Evolutionary conservation across 768 basidiomycete species (phyloP), one percentile per base, ranked within the genome.

Genomic region (Arthromyces matolae): DNA sequence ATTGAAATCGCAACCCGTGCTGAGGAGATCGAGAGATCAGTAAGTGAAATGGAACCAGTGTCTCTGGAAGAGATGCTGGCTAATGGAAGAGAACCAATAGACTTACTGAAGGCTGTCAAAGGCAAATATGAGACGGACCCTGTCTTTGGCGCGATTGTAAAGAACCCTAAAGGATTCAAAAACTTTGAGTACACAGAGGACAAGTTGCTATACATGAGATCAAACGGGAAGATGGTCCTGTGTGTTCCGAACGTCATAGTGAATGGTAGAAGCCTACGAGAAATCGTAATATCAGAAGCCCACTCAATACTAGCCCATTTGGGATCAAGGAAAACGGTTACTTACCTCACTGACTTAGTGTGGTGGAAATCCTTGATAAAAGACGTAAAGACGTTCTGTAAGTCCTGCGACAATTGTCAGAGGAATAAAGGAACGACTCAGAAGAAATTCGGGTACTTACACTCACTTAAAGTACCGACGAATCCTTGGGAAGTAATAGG

Each of bases 401-500:
- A 33, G 16, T 5, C 5, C 32, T 4, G 32, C 16, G 13, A 33
- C 12, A 33, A 10, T 4, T 33, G 32, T 10, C 12, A 16, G 4
- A 4, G 32, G 16, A 4, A 4, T 3, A 33, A 33, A 10, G 13
- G 13, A 13, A 3, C 32, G 3, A 33, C 3, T 4, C 32, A 33
- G 4, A 33, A 33, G 9, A 10, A 10, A 3, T 60, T 48, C 5
- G 51, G 61, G 0, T 37, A 53, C 3, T 50, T 67, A 13, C 24
- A 59, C 12, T 49, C 60, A 0, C 43, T 64, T 0, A 19, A 36
- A 0, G 45, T 58, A 7, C 62, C 62, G 0, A 19, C 20, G 3
- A 23, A 41, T 4, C 64, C 64, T 4, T 64, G 64, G 63, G 52
- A 63, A 29, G 25, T 53, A 0, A 56, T 63, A 13, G 62, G 62